phyloP scores from a whole-genome alignment of 306 rosid species.

The Quercus rubra region DNA sequence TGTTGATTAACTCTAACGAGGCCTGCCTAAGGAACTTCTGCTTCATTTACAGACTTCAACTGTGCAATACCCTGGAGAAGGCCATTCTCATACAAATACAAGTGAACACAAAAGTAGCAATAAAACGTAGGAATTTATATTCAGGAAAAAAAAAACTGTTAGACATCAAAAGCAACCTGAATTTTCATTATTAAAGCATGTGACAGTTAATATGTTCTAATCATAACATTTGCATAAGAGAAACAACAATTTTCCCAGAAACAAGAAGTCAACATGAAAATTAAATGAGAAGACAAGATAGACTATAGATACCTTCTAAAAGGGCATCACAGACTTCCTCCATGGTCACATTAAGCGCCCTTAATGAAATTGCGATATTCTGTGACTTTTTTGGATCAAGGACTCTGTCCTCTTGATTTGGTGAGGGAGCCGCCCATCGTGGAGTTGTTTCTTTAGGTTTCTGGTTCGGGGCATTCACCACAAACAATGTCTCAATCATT shows the following conservation, averaged over 20 bases:
- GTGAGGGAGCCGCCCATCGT: conserved; percentile 41
- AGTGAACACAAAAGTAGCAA: no score
- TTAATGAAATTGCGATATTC: conserved; percentile 80
- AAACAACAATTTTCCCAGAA: neutral
- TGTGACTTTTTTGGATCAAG: conserved; percentile 91
- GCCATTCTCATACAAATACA: no score
- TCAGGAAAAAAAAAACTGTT: neutral
- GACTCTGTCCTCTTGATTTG: conserved; percentile 56
- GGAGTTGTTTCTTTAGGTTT: conserved; percentile 47
- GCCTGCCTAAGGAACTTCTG: no score
- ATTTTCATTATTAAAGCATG: neutral
- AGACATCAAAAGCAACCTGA: neutral
- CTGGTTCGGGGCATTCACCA: conserved; percentile 55
- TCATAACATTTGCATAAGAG: neutral
- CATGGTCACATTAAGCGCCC: conserved; percentile 79
- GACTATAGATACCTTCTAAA: conserved; percentile 55
- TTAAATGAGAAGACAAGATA: neutral
- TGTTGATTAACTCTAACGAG: no score
- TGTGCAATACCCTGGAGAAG: no score
- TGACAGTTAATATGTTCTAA: neutral
- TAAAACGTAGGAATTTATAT: no score
- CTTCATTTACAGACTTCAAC: no score
- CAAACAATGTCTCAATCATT: conserved; percentile 83
- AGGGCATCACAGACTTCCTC: conserved; percentile 92
- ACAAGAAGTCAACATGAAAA: neutral